Percentiles rank a stretch among this genome's conserved stretches.
These are phyloP conservation scores for Ophiocordyceps australis DNA, from an alignment of 2,329 filamentous ascomycete species.

Conservation along the genomic window DNA sequence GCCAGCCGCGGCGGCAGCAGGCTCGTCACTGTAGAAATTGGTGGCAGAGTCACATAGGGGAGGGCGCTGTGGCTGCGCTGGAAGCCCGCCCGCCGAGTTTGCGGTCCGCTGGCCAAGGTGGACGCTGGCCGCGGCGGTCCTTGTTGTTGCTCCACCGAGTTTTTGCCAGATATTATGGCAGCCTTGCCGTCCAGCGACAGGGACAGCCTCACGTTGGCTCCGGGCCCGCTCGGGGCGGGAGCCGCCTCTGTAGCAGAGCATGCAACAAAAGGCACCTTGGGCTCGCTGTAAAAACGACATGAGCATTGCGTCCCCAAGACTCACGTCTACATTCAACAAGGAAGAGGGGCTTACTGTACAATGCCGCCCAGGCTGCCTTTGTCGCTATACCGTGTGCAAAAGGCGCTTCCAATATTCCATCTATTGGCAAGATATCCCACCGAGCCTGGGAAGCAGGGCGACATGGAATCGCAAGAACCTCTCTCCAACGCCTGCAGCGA, in stretches of 20 bases:
- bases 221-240: constrained; percentile 16
- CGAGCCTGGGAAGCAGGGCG: constrained; percentile 22
- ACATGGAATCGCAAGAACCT: constrained; percentile 10
- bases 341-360: too few species aligned
- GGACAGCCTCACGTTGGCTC: constrained; percentile 53
- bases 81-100: constrained; percentile 32
- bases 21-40: constrained; percentile 32
- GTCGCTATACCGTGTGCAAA: constrained; percentile 31
- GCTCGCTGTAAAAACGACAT: too few species aligned
- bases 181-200: constrained; percentile 82
- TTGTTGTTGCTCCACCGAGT: too few species aligned
- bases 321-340: too few species aligned
- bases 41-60: constrained; percentile 35
- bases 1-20: constrained; percentile 34
- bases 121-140: constrained; percentile 28
- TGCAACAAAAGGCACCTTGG: too few species aligned
- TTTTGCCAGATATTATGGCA: constrained; percentile 57
- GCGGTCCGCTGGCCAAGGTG: constrained; percentile 26
- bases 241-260: too few species aligned
- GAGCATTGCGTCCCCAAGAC: too few species aligned
- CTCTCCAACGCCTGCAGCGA: constrained; percentile 11
- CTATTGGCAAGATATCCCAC: constrained; percentile 35
- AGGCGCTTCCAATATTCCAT: constrained; percentile 33
- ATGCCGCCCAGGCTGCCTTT: too few species aligned
- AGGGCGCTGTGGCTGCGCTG: constrained; percentile 57